Conservation (phyloP, 164 flowering plant species). For the Chimonanthus praecox region DNA sequence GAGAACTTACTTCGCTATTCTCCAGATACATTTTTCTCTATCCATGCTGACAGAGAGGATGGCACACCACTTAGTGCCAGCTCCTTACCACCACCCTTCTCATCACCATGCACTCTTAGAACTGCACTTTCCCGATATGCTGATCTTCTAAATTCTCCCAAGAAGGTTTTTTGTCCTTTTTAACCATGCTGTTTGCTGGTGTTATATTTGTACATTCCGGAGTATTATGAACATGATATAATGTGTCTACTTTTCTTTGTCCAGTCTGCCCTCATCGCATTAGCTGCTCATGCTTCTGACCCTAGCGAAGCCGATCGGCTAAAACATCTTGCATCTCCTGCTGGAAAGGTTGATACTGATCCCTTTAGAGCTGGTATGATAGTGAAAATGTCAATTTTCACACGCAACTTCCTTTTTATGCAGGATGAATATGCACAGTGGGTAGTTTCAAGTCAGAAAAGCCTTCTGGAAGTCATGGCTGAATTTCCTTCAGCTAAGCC, state of each 20-base stretch:
- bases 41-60: constrained; percentile 79
- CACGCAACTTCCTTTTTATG: constrained; percentile 2
- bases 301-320: constrained; percentile 79
- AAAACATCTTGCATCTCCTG: constrained; percentile 84
- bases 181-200: not conserved
- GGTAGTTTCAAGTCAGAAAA: constrained; percentile 83
- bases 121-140: constrained; percentile 74
- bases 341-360: constrained; percentile 67
- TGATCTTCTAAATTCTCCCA: constrained; percentile 83
- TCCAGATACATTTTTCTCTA: constrained; percentile 66
- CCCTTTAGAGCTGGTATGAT: not conserved
- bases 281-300: constrained; percentile 92
- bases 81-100: constrained; percentile 83
- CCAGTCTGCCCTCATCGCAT: constrained; percentile 81
- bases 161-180: constrained; percentile 56
- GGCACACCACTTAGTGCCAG: constrained; percentile 76
- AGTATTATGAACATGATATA: not conserved
- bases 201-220: not conserved
- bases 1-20: constrained; percentile 53
- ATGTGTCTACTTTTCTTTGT: constrained; percentile 3
- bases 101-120: constrained; percentile 76
- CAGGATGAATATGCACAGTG: constrained; percentile 97
- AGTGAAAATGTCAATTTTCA: not conserved
- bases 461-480: constrained; percentile 91
- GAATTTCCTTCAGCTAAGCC: constrained; percentile 93